Evolutionary conservation across 2,329 filamentous ascomycete species (phyloP).

Genomic region (Mollisia scopiformis): DNA sequence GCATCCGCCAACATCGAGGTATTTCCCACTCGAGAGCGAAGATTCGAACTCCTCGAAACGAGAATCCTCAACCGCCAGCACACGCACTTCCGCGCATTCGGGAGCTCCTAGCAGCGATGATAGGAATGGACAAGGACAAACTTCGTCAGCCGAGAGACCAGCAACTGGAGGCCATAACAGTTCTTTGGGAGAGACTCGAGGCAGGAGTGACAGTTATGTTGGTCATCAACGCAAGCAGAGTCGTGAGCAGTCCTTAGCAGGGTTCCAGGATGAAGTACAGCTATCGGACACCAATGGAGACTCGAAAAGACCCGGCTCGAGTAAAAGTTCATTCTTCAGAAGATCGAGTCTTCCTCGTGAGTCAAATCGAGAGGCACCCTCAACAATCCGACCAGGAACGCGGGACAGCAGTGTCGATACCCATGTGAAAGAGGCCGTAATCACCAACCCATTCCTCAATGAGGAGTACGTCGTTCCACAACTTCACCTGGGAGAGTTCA

Average conservation of each 20-base stretch:
- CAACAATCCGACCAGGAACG: neutral
- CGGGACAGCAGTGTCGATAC: neutral
- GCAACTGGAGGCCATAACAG: neutral
- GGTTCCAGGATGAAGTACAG: conserved; percentile 14
- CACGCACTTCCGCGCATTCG: conserved; percentile 2
- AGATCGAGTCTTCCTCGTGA: conserved; percentile 11
- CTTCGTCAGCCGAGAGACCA: neutral
- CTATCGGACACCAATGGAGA: conserved; percentile 5
- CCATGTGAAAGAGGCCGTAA: neutral
- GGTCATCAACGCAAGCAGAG: conserved; percentile 18
- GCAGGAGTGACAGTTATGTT: conserved; percentile 14
- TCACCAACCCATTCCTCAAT: conserved; percentile 10
- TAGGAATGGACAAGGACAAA: neutral
- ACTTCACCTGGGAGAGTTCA: conserved; percentile 12
- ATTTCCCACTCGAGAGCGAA: conserved; percentile 11
- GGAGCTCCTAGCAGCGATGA: neutral
- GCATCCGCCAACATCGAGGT: conserved; percentile 19
- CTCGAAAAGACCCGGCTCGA: conserved; percentile 13
- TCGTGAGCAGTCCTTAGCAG: conserved; percentile 9
- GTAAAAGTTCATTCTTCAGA: conserved; percentile 7
- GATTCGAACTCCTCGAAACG: conserved; percentile 8
- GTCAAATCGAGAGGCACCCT: conserved; percentile 11
- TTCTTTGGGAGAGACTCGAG: neutral
- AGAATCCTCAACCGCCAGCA: conserved; percentile 14
- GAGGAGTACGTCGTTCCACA: conserved; percentile 17